Conservation (phyloP, 1,284 basidiomycete species). For the Pisolithus thermaeus region DNA sequence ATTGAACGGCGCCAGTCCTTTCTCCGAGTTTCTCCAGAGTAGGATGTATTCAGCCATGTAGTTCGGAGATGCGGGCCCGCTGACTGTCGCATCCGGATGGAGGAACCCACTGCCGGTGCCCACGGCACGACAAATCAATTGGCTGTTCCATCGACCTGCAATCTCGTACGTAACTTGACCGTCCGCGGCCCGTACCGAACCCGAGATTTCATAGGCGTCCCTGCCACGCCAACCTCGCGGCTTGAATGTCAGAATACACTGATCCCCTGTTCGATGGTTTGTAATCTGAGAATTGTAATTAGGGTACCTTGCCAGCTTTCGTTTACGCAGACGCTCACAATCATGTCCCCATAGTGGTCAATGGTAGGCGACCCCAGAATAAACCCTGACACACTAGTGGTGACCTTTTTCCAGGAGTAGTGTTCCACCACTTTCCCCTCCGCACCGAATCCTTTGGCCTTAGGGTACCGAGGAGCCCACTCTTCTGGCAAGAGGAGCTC, state of each 20-base stretch:
- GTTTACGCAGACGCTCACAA: slow-evolving; percentile 45
- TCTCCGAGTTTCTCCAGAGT: slow-evolving; percentile 92
- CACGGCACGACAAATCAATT: slow-evolving; percentile 81
- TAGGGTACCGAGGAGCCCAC: slow-evolving; percentile 56
- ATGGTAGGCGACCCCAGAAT: slow-evolving; percentile 92
- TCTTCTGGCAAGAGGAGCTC: slow-evolving; percentile 75
- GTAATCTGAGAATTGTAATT: slow-evolving; percentile 48
- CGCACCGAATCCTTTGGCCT: slow-evolving; percentile 34
- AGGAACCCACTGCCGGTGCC: slow-evolving; percentile 63
- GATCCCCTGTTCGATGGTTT: slow-evolving; percentile 92
- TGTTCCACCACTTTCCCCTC: slow-evolving; percentile 69
- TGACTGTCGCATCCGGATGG: slow-evolving; percentile 66
- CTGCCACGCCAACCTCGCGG: slow-evolving; percentile 92
- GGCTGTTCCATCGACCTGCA: slow-evolving; percentile 93
- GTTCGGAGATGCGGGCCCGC: slow-evolving; percentile 42
- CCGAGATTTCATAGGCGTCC: slow-evolving; percentile 90
- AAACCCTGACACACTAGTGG: slow-evolving; percentile 90
- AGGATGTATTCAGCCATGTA: slow-evolving; percentile 64
- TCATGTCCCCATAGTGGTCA: slow-evolving; percentile 96
- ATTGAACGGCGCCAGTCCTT: slow-evolving; percentile 84
- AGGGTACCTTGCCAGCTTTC: neutral
- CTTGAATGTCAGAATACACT: slow-evolving; percentile 90
- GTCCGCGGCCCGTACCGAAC: slow-evolving; percentile 66
- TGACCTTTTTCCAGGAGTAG: slow-evolving; percentile 95
- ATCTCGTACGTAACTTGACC: slow-evolving; percentile 82